Evolutionary conservation across 768 basidiomycete species (phyloP).

Genomic region (Suillus weaverae): DNA sequence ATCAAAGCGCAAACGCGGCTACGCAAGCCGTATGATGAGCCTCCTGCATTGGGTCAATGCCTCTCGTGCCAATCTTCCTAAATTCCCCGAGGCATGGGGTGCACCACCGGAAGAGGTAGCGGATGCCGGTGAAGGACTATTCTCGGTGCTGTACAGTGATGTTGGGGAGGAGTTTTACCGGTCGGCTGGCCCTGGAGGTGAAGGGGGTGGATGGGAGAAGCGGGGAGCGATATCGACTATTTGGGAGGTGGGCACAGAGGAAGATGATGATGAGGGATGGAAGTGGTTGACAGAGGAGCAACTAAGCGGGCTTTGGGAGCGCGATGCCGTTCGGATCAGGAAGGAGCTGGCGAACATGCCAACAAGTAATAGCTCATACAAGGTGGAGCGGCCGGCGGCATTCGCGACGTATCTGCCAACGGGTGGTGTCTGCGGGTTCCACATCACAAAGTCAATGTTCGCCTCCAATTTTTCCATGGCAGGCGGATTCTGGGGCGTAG

Average conservation of each 20-base stretch:
- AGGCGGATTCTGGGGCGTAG: conserved; percentile 22
- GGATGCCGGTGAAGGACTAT: conserved; percentile 39
- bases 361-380: conserved; percentile 10
- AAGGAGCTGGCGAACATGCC: conserved; percentile 25
- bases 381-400: conserved; percentile 16
- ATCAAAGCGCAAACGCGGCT: conserved; percentile 51
- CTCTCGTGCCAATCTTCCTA: conserved; percentile 29
- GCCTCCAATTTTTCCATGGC: conserved; percentile 16
- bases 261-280: conserved; percentile 13
- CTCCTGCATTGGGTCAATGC: conserved; percentile 59
- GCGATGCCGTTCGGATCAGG: conserved; percentile 41
- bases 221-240: conserved; percentile 37
- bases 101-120: conserved; percentile 38
- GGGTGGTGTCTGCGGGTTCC: conserved; percentile 47
- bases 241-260: conserved; percentile 34
- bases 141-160: conserved; percentile 57
- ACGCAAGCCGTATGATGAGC: conserved; percentile 65
- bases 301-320: conserved; percentile 38
- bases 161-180: conserved; percentile 49
- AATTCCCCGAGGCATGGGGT: conserved; percentile 45
- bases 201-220: conserved; percentile 46
- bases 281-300: conserved; percentile 38
- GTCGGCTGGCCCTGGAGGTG: conserved; percentile 37
- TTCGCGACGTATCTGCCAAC: conserved; percentile 43
- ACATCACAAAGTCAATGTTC: conserved; percentile 33